Evolutionary conservation across 2,329 filamentous ascomycete genomes (phyloP), one percentile per base, ranked within the genome.

Genomic region (Xylaria sp.): DNA sequence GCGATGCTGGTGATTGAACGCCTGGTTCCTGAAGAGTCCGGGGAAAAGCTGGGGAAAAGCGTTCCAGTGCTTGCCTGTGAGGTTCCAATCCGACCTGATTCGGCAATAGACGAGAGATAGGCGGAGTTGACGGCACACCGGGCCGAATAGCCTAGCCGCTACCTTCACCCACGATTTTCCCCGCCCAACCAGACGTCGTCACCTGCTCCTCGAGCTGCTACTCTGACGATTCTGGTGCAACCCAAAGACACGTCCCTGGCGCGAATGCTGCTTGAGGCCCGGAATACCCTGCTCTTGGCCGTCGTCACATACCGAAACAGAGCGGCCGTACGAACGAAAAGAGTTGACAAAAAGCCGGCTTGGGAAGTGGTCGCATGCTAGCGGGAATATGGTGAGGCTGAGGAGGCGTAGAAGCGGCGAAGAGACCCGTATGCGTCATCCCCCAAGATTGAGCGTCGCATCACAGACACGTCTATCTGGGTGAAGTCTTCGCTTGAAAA

Each of bases 181-280:
- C 73, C 74, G 69, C 72, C 73, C 74, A 75, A 76, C 71, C 74
- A 76, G 47, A 68, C 67, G 60, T 59, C 62, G 58, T 70, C 69
- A 71, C 68, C 71, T 69, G 67, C 68, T 69, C 63, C 59, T 63
- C n/a, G 57, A 65, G 58, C 70, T 73, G 57, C 66, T 27, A 47
- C 50, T 63, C 55, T 39, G 47, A 54, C 45, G 20, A 15, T 57
- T 36, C 50, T 56, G 54, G 55, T 71, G 72, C 63, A 74, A 73
- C 72, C 73, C 68, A 63, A 66, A 47, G 56, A 55, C 27, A 47
- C 55, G 36, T 63, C 56, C 57, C 61, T 50, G 39, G 65, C 47
- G 59, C 27, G 53, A 68, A 61, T 65, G 72, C 67, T 72, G 62
- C 67, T 67, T 58, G 59, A 69, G 66, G 65, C 63, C 63, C 71